These are phyloP conservation scores for Calophaca sinica DNA, from an alignment of 306 rosid genomes.

Conservation along the genomic window DNA sequence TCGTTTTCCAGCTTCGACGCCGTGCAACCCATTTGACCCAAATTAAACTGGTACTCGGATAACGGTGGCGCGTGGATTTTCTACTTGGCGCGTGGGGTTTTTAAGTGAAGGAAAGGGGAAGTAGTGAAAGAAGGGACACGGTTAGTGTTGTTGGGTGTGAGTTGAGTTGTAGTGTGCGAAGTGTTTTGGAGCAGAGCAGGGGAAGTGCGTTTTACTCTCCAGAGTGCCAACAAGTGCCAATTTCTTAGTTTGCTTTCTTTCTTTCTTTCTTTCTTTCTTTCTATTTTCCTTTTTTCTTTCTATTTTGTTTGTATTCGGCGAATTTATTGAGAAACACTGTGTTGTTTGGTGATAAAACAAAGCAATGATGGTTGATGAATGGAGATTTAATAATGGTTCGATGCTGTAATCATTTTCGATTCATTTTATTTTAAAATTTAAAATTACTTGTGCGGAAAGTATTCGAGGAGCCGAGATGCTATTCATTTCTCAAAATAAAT, in stretches of 20 bases:
- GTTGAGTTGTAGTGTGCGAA: constrained; percentile 17
- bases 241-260: constrained; percentile 17
- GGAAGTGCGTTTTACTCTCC: no score
- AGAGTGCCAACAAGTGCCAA: constrained; percentile 23
- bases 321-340: background rate
- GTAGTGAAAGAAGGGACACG: background rate
- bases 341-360: constrained; percentile 18
- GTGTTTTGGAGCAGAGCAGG: background rate
- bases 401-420: no score
- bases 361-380: background rate
- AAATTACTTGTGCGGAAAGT: no score
- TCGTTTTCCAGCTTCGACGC: constrained; percentile 92
- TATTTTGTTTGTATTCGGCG: background rate
- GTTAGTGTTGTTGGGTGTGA: constrained; percentile 11
- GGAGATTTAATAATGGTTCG: no score
- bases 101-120: background rate
- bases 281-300: no score
- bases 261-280: no score
- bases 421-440: no score
- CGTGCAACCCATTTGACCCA: constrained; percentile 74
- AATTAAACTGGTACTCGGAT: background rate
- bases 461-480: no score
- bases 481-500: no score
- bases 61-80: constrained; percentile 32
- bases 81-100: constrained; percentile 10